Percentiles rank a stretch among this genome's conserved stretches.
phyloP scores from a whole-genome alignment of 805 yeast genomes.

The Candida odintsovae region DNA sequence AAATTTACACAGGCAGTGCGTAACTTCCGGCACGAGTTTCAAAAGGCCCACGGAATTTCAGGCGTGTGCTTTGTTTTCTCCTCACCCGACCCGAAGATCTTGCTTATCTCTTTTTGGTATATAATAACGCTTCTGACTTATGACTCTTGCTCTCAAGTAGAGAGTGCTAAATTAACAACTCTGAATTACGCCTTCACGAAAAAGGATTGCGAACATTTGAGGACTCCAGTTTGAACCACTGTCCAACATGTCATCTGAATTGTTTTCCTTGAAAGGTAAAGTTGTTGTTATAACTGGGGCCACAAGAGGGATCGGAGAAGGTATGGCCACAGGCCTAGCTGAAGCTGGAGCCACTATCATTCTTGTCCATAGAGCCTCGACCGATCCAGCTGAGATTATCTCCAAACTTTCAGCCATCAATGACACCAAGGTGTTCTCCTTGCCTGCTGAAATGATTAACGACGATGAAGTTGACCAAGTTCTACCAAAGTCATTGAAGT shows the following conservation, averaged over 20 bases:
- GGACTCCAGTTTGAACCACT: too few species aligned
- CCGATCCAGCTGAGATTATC: constrained; percentile 14
- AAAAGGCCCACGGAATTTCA: too few species aligned
- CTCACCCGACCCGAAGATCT: too few species aligned
- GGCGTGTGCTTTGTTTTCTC: too few species aligned
- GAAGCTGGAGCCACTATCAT: constrained; percentile 82
- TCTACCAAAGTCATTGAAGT: constrained; percentile 38
- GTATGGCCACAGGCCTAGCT: constrained; percentile 74
- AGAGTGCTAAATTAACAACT: too few species aligned
- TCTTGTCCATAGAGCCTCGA: constrained; percentile 17
- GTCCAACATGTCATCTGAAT: constrained; percentile 31
- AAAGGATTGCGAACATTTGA: too few species aligned
- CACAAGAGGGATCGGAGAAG: constrained; percentile 74
- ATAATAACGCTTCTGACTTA: too few species aligned
- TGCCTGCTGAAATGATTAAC: constrained; percentile 22
- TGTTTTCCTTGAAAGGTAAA: constrained; percentile 76
- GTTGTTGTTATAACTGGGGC: constrained; percentile 81
- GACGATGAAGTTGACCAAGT: constrained; percentile 18
- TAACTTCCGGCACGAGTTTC: too few species aligned
- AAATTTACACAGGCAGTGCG: too few species aligned
- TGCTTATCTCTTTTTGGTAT: too few species aligned
- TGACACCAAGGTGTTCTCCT: constrained; percentile 48
- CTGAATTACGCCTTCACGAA: too few species aligned
- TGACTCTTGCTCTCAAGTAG: too few species aligned
- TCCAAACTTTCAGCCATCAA: constrained; percentile 42